These are phyloP conservation scores for Neocatenulostroma microsporum DNA, from an alignment of 2,329 filamentous ascomycete species.

Conservation along the genomic window DNA sequence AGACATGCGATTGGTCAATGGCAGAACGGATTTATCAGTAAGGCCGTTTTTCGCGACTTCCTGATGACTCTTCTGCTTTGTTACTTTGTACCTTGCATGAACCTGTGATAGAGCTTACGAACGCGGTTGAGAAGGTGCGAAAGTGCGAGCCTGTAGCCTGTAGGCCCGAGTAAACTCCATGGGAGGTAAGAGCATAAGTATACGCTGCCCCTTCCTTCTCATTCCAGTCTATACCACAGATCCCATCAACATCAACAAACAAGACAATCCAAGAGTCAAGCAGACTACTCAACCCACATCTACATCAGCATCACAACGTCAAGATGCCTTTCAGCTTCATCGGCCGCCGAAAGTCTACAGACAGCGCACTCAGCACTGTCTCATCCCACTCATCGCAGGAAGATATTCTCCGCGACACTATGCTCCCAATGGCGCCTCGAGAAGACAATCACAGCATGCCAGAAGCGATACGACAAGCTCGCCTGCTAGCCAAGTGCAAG, in stretches of 20 bases:
- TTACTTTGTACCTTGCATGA: too few species aligned
- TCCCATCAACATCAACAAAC: conserved; percentile 1
- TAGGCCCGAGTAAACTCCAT: conserved; percentile 8
- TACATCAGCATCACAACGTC: conserved; percentile 17
- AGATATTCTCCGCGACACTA: conserved; percentile 17
- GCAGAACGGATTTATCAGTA: too few species aligned
- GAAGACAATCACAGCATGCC: conserved; percentile 26
- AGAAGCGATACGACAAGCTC: conserved; percentile 20
- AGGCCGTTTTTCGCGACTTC: too few species aligned
- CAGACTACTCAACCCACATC: too few species aligned
- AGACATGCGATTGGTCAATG: too few species aligned
- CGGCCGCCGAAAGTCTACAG: conserved; percentile 17
- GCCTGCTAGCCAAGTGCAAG: conserved; percentile 24
- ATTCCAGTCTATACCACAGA: background rate
- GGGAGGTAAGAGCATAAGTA: conserved; percentile 6
- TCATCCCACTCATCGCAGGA: conserved; percentile 20
- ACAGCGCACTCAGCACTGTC: conserved; percentile 16
- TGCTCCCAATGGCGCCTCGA: conserved; percentile 24
- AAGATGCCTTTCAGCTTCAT: conserved; percentile 19
- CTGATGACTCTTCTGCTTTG: too few species aligned
- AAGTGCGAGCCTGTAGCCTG: background rate
- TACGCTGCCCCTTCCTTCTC: too few species aligned
- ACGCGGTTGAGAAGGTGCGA: too few species aligned
- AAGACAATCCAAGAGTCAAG: too few species aligned
- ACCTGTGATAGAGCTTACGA: too few species aligned